phyloP scores from a whole-genome alignment of 2,329 filamentous ascomycete species.

The Rutstroemia sp. region DNA sequence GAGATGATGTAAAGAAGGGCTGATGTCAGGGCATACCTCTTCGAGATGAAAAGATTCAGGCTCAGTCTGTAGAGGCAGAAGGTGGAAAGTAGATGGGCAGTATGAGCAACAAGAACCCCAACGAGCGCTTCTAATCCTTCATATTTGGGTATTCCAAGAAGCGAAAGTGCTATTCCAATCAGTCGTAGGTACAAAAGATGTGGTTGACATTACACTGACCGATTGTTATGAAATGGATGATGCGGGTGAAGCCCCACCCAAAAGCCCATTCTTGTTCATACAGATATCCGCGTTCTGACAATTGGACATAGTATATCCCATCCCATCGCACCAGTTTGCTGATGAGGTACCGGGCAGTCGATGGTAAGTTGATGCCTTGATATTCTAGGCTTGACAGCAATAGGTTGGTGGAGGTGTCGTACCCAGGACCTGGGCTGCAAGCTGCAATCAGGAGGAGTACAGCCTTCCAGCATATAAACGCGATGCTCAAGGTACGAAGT shows the following conservation, averaged over 20 bases:
- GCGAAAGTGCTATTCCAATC: conserved; percentile 20
- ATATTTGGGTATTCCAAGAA: conserved; percentile 24
- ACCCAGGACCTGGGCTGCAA: conserved; percentile 50
- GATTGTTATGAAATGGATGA: conserved; percentile 30
- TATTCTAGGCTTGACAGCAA: conserved; percentile 32
- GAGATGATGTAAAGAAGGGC: conserved; percentile 74
- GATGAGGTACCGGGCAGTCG: conserved; percentile 17
- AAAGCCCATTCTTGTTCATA: conserved; percentile 88
- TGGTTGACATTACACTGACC: conserved; percentile 14
- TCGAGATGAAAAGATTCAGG: conserved; percentile 41
- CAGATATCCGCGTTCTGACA: conserved; percentile 55
- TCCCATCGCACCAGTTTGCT: conserved; percentile 68
- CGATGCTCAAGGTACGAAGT: conserved; percentile 15
- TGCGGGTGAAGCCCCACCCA: conserved; percentile 44
- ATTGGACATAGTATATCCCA: conserved; percentile 65
- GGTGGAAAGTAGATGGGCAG: conserved; percentile 70
- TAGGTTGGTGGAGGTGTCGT: conserved; percentile 69
- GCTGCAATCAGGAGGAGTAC: conserved; percentile 56
- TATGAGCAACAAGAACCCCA: conserved; percentile 61
- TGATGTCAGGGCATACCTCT: conserved; percentile 55
- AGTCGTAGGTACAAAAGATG: neutral
- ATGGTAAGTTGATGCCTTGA: conserved; percentile 12
- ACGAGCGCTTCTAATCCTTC: conserved; percentile 40
- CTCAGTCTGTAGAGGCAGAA: conserved; percentile 64
- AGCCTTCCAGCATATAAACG: conserved; percentile 59